phyloP scores from a whole-genome alignment of 108 stramenopile genomes.

The Mayamaea pseudoterrestris region DNA sequence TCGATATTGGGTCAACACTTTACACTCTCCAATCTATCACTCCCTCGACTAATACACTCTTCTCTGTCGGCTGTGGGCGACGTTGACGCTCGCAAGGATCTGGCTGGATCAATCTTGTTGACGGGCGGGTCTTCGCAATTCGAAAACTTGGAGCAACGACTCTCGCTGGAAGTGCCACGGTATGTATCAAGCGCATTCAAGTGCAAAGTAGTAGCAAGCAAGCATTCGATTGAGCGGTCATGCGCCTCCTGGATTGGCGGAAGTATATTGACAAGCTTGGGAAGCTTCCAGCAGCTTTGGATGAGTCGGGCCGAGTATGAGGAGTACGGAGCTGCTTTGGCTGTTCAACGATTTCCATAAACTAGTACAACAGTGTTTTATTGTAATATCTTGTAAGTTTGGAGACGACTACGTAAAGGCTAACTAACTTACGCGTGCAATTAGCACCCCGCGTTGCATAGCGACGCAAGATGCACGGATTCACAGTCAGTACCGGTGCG shows the following conservation, averaged over 20 bases:
- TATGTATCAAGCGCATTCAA: conserved; percentile 46
- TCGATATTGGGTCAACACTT: conserved; percentile 3
- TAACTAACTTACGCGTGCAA: too few relatives aligned
- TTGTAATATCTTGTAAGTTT: too few relatives aligned
- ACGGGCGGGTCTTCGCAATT: conserved; percentile 56
- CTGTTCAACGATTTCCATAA: conserved; percentile 60
- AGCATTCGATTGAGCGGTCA: conserved; percentile 55
- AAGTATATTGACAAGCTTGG: conserved; percentile 86
- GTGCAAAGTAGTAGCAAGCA: conserved; percentile 53
- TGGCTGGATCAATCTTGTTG: conserved; percentile 56
- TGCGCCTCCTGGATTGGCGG: conserved; percentile 90
- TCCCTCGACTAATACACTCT: conserved; percentile 54
- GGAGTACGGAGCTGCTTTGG: conserved; percentile 79
- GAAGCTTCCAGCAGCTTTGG: conserved; percentile 97
- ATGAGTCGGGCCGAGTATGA: conserved; percentile 85
- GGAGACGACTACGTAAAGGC: too few relatives aligned
- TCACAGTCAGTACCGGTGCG: too few relatives aligned
- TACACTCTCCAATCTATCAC: conserved; percentile 32
- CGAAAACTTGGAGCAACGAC: conserved; percentile 48
- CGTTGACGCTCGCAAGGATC: conserved; percentile 72
- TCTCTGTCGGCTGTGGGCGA: conserved; percentile 66
- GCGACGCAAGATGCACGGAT: too few relatives aligned
- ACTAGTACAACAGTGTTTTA: not conserved
- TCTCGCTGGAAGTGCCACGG: conserved; percentile 45
- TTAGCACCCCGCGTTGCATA: too few relatives aligned